These are phyloP conservation scores for Tetraselmis chui DNA, from an alignment of 139 green algal genomes.

Conservation along the genomic window DNA sequence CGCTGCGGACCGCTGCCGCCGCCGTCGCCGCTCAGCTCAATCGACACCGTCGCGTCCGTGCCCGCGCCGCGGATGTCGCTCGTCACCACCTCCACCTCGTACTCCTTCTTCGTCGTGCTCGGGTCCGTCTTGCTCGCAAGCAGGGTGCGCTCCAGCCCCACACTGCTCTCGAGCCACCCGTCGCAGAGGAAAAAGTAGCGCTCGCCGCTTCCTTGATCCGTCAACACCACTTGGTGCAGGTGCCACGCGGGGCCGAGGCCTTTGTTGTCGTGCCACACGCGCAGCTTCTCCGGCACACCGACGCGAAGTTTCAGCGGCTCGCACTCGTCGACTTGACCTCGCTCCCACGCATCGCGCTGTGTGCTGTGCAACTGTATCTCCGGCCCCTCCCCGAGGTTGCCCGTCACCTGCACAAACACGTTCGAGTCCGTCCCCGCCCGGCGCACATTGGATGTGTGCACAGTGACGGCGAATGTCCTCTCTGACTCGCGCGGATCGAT, in stretches of 20 bases:
- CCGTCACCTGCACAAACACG: not conserved
- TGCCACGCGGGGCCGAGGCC: slow-evolving; percentile 34
- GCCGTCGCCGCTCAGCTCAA: slow-evolving; percentile 37
- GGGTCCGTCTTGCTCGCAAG: not conserved
- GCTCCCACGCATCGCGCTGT: not conserved
- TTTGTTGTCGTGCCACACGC: slow-evolving; percentile 38
- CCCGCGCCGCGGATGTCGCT: slow-evolving; percentile 31
- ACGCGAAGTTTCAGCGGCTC: not conserved
- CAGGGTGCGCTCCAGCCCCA: not conserved
- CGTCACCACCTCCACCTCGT: slow-evolving; percentile 13
- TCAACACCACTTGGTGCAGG: slow-evolving; percentile 29
- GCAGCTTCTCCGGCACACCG: slow-evolving; percentile 13
- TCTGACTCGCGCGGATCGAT: slow-evolving; percentile 11
- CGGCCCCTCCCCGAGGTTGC: not conserved
- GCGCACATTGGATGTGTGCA: slow-evolving; percentile 2
- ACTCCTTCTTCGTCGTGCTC: not conserved
- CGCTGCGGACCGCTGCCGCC: slow-evolving; percentile 13
- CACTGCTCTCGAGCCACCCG: not conserved
- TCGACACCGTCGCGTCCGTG: slow-evolving; percentile 52
- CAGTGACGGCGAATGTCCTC: slow-evolving; percentile 12
- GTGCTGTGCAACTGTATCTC: not conserved
- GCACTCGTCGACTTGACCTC: not conserved
- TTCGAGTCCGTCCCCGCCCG: slow-evolving; percentile 5
- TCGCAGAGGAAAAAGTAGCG: not conserved
- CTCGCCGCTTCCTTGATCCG: not conserved